Evolutionary conservation across 805 yeast species (phyloP).

Genomic region (Starmerella khaoyaiensis): DNA sequence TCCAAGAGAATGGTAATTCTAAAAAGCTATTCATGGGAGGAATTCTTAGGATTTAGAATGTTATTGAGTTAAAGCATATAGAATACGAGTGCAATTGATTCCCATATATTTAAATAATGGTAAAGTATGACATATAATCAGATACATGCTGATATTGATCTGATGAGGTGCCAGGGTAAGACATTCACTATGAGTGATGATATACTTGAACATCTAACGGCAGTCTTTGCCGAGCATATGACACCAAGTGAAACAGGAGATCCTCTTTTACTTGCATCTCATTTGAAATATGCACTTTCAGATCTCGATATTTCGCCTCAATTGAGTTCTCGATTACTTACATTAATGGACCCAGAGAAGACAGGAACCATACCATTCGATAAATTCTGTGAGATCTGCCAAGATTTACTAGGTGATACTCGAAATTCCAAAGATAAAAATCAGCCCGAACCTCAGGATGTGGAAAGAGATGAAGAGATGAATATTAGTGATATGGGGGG

Average conservation of each 20-base stretch:
- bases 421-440: neutral
- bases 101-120: neutral
- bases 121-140: too few relatives aligned
- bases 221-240: slow-evolving; percentile 25
- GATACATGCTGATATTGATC: neutral
- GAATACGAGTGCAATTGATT: neutral
- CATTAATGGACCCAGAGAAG: slow-evolving; percentile 20
- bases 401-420: neutral
- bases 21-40: slow-evolving; percentile 11
- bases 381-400: slow-evolving; percentile 19
- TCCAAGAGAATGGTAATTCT: neutral
- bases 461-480: neutral
- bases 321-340: slow-evolving; percentile 13
- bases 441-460: neutral
- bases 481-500: neutral
- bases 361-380: slow-evolving; percentile 25
- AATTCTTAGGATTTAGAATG: slow-evolving; percentile 3
- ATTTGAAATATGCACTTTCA: slow-evolving; percentile 23
- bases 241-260: slow-evolving; percentile 23
- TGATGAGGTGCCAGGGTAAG: neutral
- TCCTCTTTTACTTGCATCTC: slow-evolving; percentile 17
- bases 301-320: slow-evolving; percentile 22
- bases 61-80: neutral
- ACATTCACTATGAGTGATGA: slow-evolving; percentile 1
- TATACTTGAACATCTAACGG: slow-evolving; percentile 7